These are phyloP conservation scores for Coniella vitis DNA, from an alignment of 2,329 filamentous ascomycete genomes.

Conservation along the genomic window DNA sequence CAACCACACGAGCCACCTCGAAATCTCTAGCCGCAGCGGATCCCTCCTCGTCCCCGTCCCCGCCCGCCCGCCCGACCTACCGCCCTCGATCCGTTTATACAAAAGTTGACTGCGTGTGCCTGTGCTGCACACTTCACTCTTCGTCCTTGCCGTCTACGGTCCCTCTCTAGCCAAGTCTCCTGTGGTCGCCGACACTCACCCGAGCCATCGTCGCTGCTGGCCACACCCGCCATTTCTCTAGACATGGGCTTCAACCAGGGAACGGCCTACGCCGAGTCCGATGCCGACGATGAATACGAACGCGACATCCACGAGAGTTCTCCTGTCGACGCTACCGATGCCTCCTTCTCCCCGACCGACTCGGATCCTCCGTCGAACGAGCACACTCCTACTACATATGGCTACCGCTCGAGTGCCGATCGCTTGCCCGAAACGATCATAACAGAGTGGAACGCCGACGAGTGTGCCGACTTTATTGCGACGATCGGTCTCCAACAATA, in stretches of 20 bases:
- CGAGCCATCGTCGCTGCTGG: not conserved
- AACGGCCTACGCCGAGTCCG: slow-evolving; percentile 70
- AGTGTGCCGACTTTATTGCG: slow-evolving; percentile 83
- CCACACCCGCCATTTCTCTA: not conserved
- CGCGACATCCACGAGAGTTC: slow-evolving; percentile 62
- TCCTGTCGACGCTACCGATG: slow-evolving; percentile 57
- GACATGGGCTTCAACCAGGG: slow-evolving; percentile 57
- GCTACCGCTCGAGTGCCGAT: slow-evolving; percentile 57
- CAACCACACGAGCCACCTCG: not conserved
- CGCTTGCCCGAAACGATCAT: slow-evolving; percentile 68
- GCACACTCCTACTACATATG: slow-evolving; percentile 74
- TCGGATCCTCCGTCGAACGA: slow-evolving; percentile 65
- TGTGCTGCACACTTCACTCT: not conserved
- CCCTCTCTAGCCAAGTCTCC: not conserved
- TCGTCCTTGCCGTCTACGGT: not conserved
- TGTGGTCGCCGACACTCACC: not conserved
- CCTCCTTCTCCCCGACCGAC: slow-evolving; percentile 63
- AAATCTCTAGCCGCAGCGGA: slow-evolving; percentile 5
- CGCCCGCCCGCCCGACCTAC: not conserved
- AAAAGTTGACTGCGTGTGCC: not conserved
- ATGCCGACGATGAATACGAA: slow-evolving; percentile 80
- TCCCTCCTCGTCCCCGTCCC: not conserved
- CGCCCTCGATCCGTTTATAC: not conserved
- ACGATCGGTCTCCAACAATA: slow-evolving; percentile 78
- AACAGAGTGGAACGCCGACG: slow-evolving; percentile 74